A percentile compares a stretch with the other conserved stretches of the same genome.
These are phyloP conservation scores for Lactarius akahatsu DNA, from an alignment of 768 basidiomycete genomes.

Conservation along the genomic window DNA sequence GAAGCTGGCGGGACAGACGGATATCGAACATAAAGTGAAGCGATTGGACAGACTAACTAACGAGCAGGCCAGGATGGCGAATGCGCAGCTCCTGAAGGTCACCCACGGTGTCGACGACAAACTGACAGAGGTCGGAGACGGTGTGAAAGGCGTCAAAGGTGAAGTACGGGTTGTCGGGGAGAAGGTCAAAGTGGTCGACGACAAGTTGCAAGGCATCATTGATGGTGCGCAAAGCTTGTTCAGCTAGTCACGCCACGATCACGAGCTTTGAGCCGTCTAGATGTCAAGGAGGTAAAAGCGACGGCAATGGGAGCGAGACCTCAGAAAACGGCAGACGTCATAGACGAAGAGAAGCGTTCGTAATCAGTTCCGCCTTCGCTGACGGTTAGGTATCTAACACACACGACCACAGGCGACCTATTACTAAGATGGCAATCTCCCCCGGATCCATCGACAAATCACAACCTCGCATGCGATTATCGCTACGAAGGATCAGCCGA, in stretches of 20 bases:
- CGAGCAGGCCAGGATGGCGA: constrained; percentile 2
- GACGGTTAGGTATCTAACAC: no score
- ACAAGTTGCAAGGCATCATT: neutral
- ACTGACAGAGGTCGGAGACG: neutral
- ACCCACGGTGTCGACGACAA: neutral
- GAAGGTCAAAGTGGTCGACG: neutral
- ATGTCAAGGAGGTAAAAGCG: neutral
- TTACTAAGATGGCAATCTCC: no score
- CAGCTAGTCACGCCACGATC: neutral
- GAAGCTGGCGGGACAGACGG: constrained; percentile 1
- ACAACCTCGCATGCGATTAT: no score
- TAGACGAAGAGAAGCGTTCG: no score
- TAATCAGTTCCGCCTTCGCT: no score
- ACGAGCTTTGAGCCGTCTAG: neutral
- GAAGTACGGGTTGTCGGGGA: neutral
- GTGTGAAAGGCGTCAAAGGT: neutral
- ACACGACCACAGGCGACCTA: no score
- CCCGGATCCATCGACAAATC: no score
- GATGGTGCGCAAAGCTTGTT: neutral
- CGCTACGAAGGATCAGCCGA: no score
- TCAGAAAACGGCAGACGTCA: no score
- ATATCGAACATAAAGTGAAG: constrained; percentile 7
- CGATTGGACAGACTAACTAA: neutral
- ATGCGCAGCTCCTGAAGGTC: neutral
- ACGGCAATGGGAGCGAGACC: neutral